Conservation (phyloP, 225 moss, liverwort and hornwort genomes). For the Thuidium tamariscinum region DNA sequence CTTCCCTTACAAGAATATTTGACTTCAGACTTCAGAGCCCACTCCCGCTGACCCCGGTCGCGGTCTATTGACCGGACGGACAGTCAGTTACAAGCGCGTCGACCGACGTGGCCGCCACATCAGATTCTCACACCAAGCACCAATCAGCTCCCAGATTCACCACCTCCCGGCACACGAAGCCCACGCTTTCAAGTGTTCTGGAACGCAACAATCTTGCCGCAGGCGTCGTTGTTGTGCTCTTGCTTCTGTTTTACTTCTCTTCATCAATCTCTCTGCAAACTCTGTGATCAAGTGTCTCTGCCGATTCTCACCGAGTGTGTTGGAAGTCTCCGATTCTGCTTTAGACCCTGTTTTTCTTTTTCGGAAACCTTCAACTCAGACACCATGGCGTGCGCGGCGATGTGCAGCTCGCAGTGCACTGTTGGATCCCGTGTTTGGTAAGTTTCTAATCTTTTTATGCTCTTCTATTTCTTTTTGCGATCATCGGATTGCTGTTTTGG, state of each 20-base stretch:
- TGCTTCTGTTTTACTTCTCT: neutral
- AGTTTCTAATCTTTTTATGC: neutral
- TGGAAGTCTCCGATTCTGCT: neutral
- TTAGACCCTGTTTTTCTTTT: neutral
- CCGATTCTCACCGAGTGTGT: neutral
- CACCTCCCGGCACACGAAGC: neutral
- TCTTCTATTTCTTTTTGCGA: neutral
- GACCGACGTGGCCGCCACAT: neutral
- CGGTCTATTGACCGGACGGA: neutral
- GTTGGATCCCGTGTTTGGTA: neutral
- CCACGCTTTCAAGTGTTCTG: conserved; percentile 21
- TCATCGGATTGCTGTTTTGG: neutral
- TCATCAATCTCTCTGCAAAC: neutral
- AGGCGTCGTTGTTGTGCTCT: neutral
- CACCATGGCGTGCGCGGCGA: neutral
- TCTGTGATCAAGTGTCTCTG: neutral
- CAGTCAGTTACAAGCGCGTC: neutral
- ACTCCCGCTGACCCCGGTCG: neutral
- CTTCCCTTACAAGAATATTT: neutral
- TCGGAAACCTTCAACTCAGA: neutral
- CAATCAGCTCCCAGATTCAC: neutral
- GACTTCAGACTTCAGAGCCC: neutral
- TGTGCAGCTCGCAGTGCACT: neutral
- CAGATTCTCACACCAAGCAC: neutral
- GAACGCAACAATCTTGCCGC: conserved; percentile 9